Evolutionary conservation across 257 asterid species (phyloP).

Genomic region (Nicotiana sylvestris): DNA sequence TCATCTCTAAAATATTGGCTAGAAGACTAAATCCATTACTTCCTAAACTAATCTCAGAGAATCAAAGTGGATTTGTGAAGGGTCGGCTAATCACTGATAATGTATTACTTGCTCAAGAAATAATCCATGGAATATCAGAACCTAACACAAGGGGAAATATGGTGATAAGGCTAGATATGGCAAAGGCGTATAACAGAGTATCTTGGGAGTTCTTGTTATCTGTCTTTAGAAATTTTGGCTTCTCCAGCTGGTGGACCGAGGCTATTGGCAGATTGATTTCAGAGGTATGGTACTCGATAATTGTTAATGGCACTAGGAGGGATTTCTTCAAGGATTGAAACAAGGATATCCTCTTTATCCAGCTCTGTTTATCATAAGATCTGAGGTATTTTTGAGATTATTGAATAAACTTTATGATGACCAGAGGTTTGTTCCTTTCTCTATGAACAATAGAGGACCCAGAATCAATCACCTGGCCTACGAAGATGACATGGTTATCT

Average conservation of each 20-base stretch:
- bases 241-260: neutral
- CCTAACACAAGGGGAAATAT: neutral
- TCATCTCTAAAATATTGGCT: neutral
- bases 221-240: neutral
- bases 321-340: neutral
- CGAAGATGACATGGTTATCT: no score
- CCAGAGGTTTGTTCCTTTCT: no score
- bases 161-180: neutral
- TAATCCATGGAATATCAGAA: neutral
- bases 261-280: neutral
- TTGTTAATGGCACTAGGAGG: neutral
- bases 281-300: neutral
- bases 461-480: no score
- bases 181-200: neutral
- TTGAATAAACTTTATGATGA: no score
- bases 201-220: neutral
- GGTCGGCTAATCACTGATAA: neutral
- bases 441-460: no score
- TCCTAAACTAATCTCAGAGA: neutral
- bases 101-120: neutral
- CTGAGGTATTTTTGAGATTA: no score
- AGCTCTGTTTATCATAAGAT: no score
- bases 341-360: no score
- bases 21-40: neutral
- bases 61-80: neutral